Evolutionary conservation across 306 rosid genomes (phyloP), one percentile per base, ranked within the genome.

Genomic region (Fragaria ananassa): DNA sequence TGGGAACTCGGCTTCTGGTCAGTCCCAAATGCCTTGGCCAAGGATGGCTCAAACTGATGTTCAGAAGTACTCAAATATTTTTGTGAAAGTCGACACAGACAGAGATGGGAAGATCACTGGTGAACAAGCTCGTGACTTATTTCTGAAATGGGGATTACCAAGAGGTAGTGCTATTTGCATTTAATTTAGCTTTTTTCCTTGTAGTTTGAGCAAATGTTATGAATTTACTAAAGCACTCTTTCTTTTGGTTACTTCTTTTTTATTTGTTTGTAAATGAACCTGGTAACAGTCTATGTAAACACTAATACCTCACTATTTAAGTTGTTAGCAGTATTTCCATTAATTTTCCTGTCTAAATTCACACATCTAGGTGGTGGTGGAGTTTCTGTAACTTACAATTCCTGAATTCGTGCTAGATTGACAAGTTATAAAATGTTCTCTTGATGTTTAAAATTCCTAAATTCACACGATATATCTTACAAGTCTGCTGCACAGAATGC

Each of bases 71-170:
- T 80, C 86, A 34, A 91, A 91, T 86, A 97, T 96, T 41, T 96
- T 96, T 81, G 77, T 89, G 83, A 93, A 88, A 81, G 99, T 96
- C 70, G 99, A 96, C 85, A 88, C 89, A 1, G 99, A 96, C 81
- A 88, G 91, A 86, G 99, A 96, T 82, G 99, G 98, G 71, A 96
- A 89, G 86, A 93, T 96, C 71, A 96, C 94, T 4, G 99, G 98
- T 82, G 91, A 88, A 67, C 97, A 96, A 84, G 98, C 99, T 0
- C 97, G 90, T 37, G 89, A 91, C 87, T 85, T 96, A 86, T 96
- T 96, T 78, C 83, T 96, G 67, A 93, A 93, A 87, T 96, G 99
- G 99, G 86, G 88, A 81, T 70, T 96, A 77, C 97, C 98, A 61
- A 89, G 96, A 88, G 99, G 99, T 96, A 84, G 82, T 78, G 77